Conservation (phyloP, 768 basidiomycete species). For the Mycena metata region DNA sequence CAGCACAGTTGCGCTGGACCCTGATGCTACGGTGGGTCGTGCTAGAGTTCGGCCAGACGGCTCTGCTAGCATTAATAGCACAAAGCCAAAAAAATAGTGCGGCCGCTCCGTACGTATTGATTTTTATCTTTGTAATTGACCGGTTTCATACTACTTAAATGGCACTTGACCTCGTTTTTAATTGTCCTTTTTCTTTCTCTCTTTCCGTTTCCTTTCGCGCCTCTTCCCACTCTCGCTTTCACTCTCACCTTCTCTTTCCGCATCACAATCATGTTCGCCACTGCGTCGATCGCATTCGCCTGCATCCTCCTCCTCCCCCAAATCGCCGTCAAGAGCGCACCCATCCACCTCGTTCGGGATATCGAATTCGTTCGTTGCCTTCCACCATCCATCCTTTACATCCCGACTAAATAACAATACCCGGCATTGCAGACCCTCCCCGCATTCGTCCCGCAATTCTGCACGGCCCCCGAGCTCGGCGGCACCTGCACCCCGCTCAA, state of each 20-base stretch:
- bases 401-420: background rate
- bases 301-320: constrained; percentile 3
- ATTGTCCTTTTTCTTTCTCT: background rate
- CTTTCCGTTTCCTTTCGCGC: background rate
- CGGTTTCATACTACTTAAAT: too few species aligned
- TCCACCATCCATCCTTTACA: too few species aligned
- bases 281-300: constrained; percentile 10
- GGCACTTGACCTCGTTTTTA: too few species aligned
- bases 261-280: background rate
- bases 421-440: background rate
- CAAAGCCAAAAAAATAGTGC: too few species aligned
- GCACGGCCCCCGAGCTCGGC: background rate
- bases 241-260: background rate
- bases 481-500: constrained; percentile 19
- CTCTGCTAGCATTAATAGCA: too few species aligned
- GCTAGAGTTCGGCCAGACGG: too few species aligned
- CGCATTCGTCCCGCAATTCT: constrained; percentile 3
- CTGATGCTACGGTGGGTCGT: too few species aligned
- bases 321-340: constrained; percentile 11
- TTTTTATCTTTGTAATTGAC: too few species aligned
- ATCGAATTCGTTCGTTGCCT: too few species aligned
- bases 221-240: background rate
- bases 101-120: too few species aligned
- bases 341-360: background rate
- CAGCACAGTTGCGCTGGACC: too few species aligned